Conservation (phyloP, 805 yeast genomes). For the Pichia ethanolica region DNA sequence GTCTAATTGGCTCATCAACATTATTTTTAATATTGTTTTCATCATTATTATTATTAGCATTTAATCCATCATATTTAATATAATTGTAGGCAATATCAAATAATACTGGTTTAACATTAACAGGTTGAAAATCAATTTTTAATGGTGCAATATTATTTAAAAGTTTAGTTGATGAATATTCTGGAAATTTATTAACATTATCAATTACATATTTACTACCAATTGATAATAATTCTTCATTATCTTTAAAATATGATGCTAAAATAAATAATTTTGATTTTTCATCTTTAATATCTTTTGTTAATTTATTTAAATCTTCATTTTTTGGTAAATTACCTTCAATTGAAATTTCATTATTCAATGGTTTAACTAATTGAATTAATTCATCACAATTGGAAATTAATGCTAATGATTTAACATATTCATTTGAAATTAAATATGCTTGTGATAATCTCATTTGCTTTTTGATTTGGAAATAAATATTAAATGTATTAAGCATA, state of each 20-base stretch:
- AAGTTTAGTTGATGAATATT: constrained; percentile 22
- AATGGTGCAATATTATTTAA: constrained; percentile 27
- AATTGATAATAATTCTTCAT: constrained; percentile 1
- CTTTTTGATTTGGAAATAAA: constrained; percentile 41
- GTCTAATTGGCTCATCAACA: constrained; percentile 3
- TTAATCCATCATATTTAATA: constrained; percentile 40
- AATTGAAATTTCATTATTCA: constrained; percentile 1
- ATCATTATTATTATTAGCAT: too few species aligned
- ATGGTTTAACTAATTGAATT: background rate
- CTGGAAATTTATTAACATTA: constrained; percentile 23
- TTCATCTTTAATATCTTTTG: constrained; percentile 13
- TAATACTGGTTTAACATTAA: constrained; percentile 78
- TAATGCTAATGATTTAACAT: constrained; percentile 42
- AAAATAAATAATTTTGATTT: constrained; percentile 36
- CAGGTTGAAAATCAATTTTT: constrained; percentile 41
- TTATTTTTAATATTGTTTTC: background rate
- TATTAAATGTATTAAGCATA: constrained; percentile 44
- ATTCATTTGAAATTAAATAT: constrained; percentile 34
- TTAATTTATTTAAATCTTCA: constrained; percentile 24
- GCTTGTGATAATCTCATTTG: constrained; percentile 37
- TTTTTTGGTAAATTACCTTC: constrained; percentile 34
- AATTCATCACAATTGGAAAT: constrained; percentile 26
- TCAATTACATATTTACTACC: constrained; percentile 22
- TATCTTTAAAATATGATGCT: constrained; percentile 37
- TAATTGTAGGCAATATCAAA: constrained; percentile 89